phyloP scores from a whole-genome alignment of 176 grass and related monocot genomes.

The maize (Zea mays) region Zm-B73-REFERENCE-NAM-5.0 NC_050102.1:167530501-167531000 shows the following conservation, averaged over 20 bases:
- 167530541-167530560: no score
- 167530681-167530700: background rate
- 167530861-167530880: background rate
- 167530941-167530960: background rate
- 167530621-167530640: background rate
- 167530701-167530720: background rate
- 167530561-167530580: no score
- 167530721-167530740: conserved; percentile 1
- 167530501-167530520: no score
- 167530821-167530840: background rate
- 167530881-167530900: background rate
- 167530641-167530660: conserved; percentile 15
- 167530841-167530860: background rate
- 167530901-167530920: background rate
- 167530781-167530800: background rate
- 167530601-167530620: no score
- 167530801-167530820: background rate
- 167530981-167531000: conserved; percentile 48
- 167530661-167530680: conserved; percentile 28
- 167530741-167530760: background rate
- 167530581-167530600: no score
- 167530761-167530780: conserved; percentile 7
- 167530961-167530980: conserved; percentile 4
- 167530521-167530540: no score
- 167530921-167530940: no score